Base-by-base conservation (phyloP, 108 stramenopile genomes). In the Craspedostauros australis region DNA sequence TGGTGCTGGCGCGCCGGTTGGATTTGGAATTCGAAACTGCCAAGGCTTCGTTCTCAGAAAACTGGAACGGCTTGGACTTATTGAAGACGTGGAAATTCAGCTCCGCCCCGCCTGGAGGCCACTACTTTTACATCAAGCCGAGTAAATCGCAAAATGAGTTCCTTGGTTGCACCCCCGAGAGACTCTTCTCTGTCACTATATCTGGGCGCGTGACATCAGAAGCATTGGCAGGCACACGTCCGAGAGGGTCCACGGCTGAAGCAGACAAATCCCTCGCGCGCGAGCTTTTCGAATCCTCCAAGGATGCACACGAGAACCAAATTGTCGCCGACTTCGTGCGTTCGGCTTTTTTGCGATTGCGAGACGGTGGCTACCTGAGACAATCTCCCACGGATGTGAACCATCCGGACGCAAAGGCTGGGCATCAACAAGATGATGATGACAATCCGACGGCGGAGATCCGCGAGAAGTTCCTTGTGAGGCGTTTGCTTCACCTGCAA, bases 221-320 rank as follows among this genome's bases (percentile, higher is more conserved):
- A 66, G 91, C 91, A 11, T 62, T 92, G 15, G 91, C 91, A 12
- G 91, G 91, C 14, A 92, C 91, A 2, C 57, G 91, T 30, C 82
- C 79, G 18, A 63, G 91, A 38, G 86, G 91, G 5, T 70, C 76
- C n/a, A 77, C 82, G 14, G 72, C 72, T 3, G 48, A 64, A 25
- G 79, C 68, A 8, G 91, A 92, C 53, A 64, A 60, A 9, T 68
- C 74, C 34, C 50, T 92, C 7, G 56, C 80, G 11, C 77, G 66
- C 18, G 82, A 92, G 15, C 48, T 92, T 8, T 65, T 88, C 28
- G 51, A 55, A 39, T 82, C 80, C 4, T 60, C 80, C 29, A 92
- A 92, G 49, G 91, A 92, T 48, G 69, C 66, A 57, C 36, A 62
- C 9, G 91, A 92, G 60, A 92, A 92, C 64, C 49, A 61, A 27